A percentile compares a stretch with the other conserved stretches of the same genome.
These are phyloP conservation scores for Trichoderma reesei DNA, from an alignment of 495 filamentous ascomycete species.

Conservation along the genomic window DNA sequence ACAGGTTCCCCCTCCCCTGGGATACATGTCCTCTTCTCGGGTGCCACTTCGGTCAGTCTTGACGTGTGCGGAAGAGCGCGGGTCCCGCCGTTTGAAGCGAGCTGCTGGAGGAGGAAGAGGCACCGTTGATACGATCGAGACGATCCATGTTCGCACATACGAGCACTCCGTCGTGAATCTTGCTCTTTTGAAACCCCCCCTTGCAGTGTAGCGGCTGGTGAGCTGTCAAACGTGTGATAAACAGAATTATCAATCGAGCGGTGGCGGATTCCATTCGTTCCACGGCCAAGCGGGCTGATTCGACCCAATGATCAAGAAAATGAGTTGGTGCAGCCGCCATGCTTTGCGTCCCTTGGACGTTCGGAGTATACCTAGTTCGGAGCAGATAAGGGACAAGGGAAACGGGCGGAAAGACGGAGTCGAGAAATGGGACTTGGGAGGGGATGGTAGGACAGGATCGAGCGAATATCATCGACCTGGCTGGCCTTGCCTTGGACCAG, in stretches of 20 bases:
- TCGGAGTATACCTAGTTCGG: not conserved
- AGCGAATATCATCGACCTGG: not conserved
- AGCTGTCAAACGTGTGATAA: not conserved
- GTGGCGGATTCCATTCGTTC: conserved; percentile 4
- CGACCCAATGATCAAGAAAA: not conserved
- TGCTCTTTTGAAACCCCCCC: too few relatives aligned
- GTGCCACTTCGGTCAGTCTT: not conserved
- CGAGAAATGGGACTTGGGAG: not conserved
- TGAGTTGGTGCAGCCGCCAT: not conserved
- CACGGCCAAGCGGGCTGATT: not conserved
- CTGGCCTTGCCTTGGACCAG: too few relatives aligned
- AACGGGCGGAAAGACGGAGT: not conserved
- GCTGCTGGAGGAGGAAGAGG: not conserved
- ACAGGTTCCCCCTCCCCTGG: too few relatives aligned
- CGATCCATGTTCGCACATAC: not conserved
- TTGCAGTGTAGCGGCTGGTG: not conserved
- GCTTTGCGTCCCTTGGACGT: not conserved
- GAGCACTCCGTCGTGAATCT: too few relatives aligned
- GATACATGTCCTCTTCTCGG: not conserved
- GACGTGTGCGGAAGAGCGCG: conserved; percentile 3
- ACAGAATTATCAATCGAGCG: not conserved
- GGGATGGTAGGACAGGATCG: not conserved
- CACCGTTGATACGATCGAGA: not conserved
- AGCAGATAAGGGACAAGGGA: not conserved
- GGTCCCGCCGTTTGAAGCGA: not conserved